phyloP scores from a whole-genome alignment of 371 early-diverging fungal species.

The Mortierella sp. region DNA sequence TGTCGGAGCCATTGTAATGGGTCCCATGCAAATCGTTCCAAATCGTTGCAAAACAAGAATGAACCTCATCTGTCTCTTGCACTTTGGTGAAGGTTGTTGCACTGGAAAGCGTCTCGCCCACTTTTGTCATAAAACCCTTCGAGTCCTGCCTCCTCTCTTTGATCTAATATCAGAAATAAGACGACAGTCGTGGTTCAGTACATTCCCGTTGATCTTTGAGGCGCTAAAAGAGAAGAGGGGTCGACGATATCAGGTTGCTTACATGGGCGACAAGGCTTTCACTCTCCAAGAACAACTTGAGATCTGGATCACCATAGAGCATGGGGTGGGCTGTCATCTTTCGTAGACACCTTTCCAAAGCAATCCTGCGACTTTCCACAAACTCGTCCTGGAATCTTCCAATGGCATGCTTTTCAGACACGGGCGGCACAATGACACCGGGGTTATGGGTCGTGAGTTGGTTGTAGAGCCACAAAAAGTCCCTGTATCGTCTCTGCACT shows the following conservation, averaged over 20 bases:
- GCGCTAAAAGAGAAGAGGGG: background rate
- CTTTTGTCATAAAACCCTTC: conserved; percentile 66
- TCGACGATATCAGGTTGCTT: no score
- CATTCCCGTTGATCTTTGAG: no score
- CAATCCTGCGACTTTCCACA: conserved; percentile 88
- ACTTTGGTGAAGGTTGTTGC: conserved; percentile 62
- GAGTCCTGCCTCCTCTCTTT: conserved; percentile 59
- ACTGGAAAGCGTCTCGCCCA: conserved; percentile 61
- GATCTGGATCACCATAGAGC: conserved; percentile 84
- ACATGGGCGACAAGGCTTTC: conserved; percentile 83
- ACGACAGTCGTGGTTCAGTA: no score
- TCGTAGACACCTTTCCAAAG: conserved; percentile 83
- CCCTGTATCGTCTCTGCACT: conserved; percentile 90
- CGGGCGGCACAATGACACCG: conserved; percentile 93
- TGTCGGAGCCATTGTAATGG: no score
- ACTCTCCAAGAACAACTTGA: conserved; percentile 90
- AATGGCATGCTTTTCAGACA: conserved; percentile 92
- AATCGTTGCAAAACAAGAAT: no score
- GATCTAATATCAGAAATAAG: conserved; percentile 53
- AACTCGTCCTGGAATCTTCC: conserved; percentile 97
- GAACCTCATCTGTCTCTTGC: conserved; percentile 63
- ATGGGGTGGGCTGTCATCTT: conserved; percentile 88
- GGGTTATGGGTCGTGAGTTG: conserved; percentile 84
- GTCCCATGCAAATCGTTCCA: no score
- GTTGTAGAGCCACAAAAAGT: conserved; percentile 94